phyloP scores from a whole-genome alignment of 208 protist species.

The Leptomonas pyrrhocoris region DNA sequence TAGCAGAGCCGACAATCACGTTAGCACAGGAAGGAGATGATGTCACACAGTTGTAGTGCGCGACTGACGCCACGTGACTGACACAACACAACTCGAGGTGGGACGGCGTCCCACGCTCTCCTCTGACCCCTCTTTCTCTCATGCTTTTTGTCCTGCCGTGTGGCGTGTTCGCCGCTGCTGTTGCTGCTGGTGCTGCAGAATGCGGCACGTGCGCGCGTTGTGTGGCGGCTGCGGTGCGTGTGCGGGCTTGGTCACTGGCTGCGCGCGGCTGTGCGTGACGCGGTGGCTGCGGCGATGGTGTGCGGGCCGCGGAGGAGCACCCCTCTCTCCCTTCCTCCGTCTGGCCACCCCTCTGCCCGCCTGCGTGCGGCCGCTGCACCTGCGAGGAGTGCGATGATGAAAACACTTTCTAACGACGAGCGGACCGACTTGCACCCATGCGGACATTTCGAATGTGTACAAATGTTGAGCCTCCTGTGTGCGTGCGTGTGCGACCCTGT shows the following conservation, averaged over 20 bases:
- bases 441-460: no score
- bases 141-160: neutral
- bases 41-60: constrained; percentile 15
- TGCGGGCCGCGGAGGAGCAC: neutral
- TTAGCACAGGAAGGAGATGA: neutral
- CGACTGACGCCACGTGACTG: constrained; percentile 15
- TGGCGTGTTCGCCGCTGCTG: no score
- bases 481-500: no score
- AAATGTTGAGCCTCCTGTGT: no score
- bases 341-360: no score
- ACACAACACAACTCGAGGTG: constrained; percentile 17
- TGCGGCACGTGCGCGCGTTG: neutral
- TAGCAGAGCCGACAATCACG: no score
- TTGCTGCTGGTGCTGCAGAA: no score
- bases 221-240: constrained; percentile 1
- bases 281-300: neutral
- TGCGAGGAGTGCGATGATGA: no score
- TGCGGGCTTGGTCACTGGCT: neutral
- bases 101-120: constrained; percentile 4
- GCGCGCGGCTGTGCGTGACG: neutral
- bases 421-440: no score
- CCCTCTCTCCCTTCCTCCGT: no score
- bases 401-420: no score
- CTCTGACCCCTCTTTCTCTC: neutral
- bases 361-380: no score